phyloP scores from a whole-genome alignment of 441 rosid species.

The Jatropha podagrica region DNA sequence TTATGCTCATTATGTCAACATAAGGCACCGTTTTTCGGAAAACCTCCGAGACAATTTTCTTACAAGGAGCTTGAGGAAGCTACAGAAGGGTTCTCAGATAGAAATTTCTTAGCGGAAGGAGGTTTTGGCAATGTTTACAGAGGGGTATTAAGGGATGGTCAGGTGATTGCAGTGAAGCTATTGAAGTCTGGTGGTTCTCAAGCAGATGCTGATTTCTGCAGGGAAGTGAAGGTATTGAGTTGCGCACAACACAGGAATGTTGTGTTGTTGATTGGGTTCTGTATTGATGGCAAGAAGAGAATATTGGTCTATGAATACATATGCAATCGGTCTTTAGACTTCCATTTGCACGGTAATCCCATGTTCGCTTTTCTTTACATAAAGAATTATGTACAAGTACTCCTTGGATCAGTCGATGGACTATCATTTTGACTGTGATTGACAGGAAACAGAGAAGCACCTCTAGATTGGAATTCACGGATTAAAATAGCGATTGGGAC shows the following conservation, averaged over 20 bases:
- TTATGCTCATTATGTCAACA: conserved; percentile 66
- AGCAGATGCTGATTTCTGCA: conserved; percentile 63
- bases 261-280: conserved; percentile 63
- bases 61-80: conserved; percentile 55
- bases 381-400: background rate
- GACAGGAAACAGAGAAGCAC: conserved; percentile 38
- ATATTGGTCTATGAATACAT: conserved; percentile 66
- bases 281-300: conserved; percentile 50
- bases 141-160: conserved; percentile 57
- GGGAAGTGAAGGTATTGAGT: conserved; percentile 70
- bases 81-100: conserved; percentile 57
- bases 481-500: conserved; percentile 63
- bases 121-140: conserved; percentile 57
- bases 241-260: conserved; percentile 78
- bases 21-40: conserved; percentile 63
- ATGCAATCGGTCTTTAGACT: conserved; percentile 68
- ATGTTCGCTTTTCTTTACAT: conserved; percentile 7
- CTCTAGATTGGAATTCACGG: conserved; percentile 55
- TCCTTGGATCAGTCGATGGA: background rate
- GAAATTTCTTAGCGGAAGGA: conserved; percentile 61
- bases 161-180: conserved; percentile 65
- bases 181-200: conserved; percentile 44
- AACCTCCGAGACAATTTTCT: conserved; percentile 62
- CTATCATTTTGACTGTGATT: conserved; percentile 12
- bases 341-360: conserved; percentile 62